Percentiles rank a stretch among this genome's conserved stretches.
phyloP scores from a whole-genome alignment of 2,329 filamentous ascomycete genomes.

The Balansia obtecta region DNA sequence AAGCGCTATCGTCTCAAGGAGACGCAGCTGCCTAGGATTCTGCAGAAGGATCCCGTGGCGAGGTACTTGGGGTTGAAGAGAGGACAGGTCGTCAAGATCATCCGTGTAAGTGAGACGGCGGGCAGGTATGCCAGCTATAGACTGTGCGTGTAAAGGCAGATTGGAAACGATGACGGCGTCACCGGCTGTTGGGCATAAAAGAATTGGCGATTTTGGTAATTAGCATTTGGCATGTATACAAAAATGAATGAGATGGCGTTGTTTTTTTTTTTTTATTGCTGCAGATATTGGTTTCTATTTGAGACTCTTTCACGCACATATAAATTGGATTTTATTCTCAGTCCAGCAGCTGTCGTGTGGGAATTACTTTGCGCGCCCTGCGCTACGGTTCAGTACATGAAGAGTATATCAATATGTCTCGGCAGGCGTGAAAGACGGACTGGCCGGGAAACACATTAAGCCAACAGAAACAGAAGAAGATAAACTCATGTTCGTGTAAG shows the following conservation, averaged over 20 bases:
- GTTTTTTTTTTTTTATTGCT: not conserved
- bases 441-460: not conserved
- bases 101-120: conserved; percentile 87
- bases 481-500: no score
- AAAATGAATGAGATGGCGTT: conserved; percentile 6
- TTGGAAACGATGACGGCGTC: not conserved
- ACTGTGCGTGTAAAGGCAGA: conserved; percentile 40
- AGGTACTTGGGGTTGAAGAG: conserved; percentile 82
- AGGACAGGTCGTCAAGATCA: conserved; percentile 97
- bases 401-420: no score
- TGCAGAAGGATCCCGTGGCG: conserved; percentile 84
- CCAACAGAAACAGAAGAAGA: not conserved
- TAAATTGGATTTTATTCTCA: no score
- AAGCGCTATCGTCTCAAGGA: conserved; percentile 92
- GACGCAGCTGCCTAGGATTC: conserved; percentile 86
- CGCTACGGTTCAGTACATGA: no score
- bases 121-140: conserved; percentile 94
- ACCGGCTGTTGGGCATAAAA: not conserved
- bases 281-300: not conserved
- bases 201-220: not conserved
- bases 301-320: not conserved
- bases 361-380: no score
- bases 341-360: no score
- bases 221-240: conserved; percentile 1
- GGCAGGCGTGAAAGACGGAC: no score